A percentile compares a stretch with the other conserved stretches of the same genome.
Conservation (phyloP, 129 eudicot species). For the Oenanthe sinensis region DNA sequence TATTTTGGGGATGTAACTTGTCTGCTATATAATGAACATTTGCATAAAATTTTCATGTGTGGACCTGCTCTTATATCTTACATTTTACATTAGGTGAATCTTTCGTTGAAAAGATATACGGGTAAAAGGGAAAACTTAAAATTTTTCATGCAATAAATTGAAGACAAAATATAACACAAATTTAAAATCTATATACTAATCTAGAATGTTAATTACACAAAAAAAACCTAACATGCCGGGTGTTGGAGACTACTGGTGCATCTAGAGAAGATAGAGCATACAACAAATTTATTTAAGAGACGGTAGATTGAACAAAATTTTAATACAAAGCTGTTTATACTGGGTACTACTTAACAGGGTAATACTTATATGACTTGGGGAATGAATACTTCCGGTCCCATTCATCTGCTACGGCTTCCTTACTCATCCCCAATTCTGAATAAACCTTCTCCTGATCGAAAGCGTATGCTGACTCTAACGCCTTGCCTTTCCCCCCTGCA, state of each 20-base stretch:
- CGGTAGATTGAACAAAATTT: not conserved
- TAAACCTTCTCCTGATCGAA: not conserved
- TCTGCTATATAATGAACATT: not conserved
- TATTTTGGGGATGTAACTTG: constrained; percentile 1
- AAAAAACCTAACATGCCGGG: no score
- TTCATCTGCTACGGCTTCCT: not conserved
- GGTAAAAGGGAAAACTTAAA: no score
- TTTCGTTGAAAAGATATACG: no score
- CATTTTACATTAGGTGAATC: not conserved
- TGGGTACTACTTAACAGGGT: not conserved
- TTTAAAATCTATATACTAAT: no score
- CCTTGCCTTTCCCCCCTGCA: constrained; percentile 49
- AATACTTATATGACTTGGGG: not conserved
- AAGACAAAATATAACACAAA: not conserved
- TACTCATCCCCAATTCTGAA: not conserved
- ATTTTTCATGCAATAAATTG: not conserved
- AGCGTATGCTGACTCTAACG: constrained; percentile 46
- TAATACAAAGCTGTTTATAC: not conserved
- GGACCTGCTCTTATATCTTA: not conserved
- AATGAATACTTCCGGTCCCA: not conserved
- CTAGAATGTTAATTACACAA: not conserved
- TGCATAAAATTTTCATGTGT: no score
- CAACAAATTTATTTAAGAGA: not conserved
- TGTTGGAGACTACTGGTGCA: not conserved
- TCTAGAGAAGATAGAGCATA: not conserved